phyloP scores from a whole-genome alignment of 1,284 basidiomycete species.

The Malassezia restricta region DNA sequence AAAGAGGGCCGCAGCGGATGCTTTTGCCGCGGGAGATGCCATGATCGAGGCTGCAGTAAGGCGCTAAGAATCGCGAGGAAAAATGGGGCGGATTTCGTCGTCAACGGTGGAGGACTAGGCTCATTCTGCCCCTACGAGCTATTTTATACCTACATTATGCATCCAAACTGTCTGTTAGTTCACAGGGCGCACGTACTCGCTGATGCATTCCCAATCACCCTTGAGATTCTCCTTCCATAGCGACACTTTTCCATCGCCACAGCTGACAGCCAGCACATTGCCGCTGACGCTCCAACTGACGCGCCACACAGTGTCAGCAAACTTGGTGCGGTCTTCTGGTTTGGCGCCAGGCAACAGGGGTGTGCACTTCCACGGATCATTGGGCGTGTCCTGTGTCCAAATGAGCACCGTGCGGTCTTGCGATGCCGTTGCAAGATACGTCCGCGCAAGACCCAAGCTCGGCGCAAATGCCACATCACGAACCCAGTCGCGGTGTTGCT shows the following conservation, averaged over 20 bases:
- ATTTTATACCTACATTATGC: neutral
- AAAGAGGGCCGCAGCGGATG: constrained; percentile 8
- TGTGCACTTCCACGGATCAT: constrained; percentile 70
- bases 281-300: constrained; percentile 94
- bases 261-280: constrained; percentile 89
- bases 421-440: constrained; percentile 87
- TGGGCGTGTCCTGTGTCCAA: constrained; percentile 76
- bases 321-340: constrained; percentile 20
- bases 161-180: constrained; percentile 9
- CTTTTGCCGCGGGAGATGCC: constrained; percentile 3
- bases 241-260: constrained; percentile 93
- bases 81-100: neutral
- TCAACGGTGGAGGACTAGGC: neutral
- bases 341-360: constrained; percentile 59
- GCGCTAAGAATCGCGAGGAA: neutral
- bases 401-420: constrained; percentile 80
- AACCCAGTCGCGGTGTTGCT: constrained; percentile 81
- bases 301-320: constrained; percentile 62
- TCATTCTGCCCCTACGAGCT: neutral
- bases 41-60: neutral
- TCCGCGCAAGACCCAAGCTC: constrained; percentile 82
- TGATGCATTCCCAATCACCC: constrained; percentile 84
- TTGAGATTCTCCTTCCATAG: constrained; percentile 97
- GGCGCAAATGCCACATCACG: constrained; percentile 96
- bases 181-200: constrained; percentile 18